Base-by-base conservation (phyloP, 2,329 filamentous ascomycete genomes). In the Emydomyces testavorans region DNA sequence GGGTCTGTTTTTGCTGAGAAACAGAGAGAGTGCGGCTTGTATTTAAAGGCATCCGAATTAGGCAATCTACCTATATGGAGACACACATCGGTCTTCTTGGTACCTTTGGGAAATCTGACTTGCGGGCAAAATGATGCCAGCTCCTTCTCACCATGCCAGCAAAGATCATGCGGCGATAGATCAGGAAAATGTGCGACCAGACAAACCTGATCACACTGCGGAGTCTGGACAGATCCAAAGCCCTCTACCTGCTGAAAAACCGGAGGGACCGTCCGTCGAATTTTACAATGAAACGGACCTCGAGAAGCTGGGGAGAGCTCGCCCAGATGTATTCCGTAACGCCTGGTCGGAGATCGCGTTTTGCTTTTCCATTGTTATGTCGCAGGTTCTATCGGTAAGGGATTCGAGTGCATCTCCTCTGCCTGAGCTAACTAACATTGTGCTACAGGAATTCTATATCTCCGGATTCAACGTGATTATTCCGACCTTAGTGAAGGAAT, bases 391-490 rank as follows among this genome's bases (percentile, higher is more conserved):
- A 56, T 71, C 75, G 37, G 74, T 75, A 63, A 48, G 72, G 62
- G 2, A 2, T 48, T 43, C 7, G 24, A 18, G 6, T 11, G 23
- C 21, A 23, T n/a, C 18, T 8, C 23, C 7, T 31, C 13, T 43
- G 11, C 47, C 11, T 26, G 8, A 16, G 36, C 45, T 53, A 26
- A 47, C 31, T 28, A 16, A 42, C 20, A 5, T 16, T 37, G n/a
- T 26, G 23, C 13, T 24, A 6, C 51, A 78, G 71, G 84, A 89
- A 66, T 89, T 82, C 64, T 83, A 82, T 59, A 76, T 90, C 43
- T 83, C 80, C 39, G 86, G 86, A 26, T 92, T 89, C 58, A 78
- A 73, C 50, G 68, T 80, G 50, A 65, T 90, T 21, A 64, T 89
- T 0, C 85, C 85, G 0, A 77, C 77, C 0, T 62, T 92, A 2